A percentile compares a stretch with the other conserved stretches of the same genome.
phyloP scores from a whole-genome alignment of 768 basidiomycete species.

The Pilatotrama ljubarskyi region DNA sequence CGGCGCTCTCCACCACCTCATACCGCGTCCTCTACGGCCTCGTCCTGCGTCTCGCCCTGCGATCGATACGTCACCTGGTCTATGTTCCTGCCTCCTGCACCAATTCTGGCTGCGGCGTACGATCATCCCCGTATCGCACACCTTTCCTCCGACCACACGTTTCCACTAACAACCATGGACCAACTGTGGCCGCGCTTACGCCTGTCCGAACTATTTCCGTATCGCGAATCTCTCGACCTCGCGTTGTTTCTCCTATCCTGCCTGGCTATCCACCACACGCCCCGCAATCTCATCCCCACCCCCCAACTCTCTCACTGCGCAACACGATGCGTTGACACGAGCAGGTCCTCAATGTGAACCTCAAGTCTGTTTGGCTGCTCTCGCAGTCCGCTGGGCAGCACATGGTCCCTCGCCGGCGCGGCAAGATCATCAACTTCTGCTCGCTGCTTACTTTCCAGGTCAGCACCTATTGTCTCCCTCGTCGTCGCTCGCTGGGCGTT shows the following conservation, averaged over 20 bases:
- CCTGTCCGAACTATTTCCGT: constrained; percentile 17
- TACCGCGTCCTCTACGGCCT: constrained; percentile 3
- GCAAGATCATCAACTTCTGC: constrained; percentile 74
- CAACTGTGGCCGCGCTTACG: constrained; percentile 6
- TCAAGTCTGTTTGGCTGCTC: constrained; percentile 85
- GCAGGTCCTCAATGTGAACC: constrained; percentile 83
- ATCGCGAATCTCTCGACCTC: neutral
- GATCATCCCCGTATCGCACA: neutral
- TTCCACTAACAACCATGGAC: neutral
- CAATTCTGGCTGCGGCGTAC: neutral
- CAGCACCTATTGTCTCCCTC: neutral
- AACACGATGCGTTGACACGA: neutral
- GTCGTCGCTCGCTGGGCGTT: neutral
- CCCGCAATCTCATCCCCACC: neutral
- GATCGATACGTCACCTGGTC: constrained; percentile 18
- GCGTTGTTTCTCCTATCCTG: neutral
- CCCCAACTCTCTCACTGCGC: neutral
- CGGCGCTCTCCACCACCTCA: neutral
- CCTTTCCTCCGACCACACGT: constrained; percentile 6
- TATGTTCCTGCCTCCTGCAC: neutral
- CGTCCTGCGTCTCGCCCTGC: constrained; percentile 9
- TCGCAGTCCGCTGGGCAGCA: constrained; percentile 86
- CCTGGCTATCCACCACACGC: neutral
- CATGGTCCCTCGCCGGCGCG: constrained; percentile 74
- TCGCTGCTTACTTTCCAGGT: constrained; percentile 47